Conservation (phyloP, 768 basidiomycete genomes). For the Boletus huronensis region DNA sequence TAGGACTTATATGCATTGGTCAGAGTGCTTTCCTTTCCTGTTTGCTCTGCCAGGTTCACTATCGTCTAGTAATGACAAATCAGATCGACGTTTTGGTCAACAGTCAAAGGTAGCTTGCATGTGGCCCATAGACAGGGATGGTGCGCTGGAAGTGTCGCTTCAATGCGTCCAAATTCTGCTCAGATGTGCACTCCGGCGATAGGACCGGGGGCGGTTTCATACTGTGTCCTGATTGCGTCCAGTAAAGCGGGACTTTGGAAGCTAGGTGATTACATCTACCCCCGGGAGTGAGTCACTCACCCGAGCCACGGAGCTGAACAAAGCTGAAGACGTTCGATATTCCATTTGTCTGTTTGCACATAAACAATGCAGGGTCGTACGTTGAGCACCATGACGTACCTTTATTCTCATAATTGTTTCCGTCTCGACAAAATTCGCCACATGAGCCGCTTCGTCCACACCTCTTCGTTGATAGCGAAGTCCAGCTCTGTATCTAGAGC, state of each 20-base stretch:
- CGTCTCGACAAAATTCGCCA: slow-evolving; percentile 95
- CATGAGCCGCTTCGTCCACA: slow-evolving; percentile 88
- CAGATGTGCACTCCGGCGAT: slow-evolving; percentile 65
- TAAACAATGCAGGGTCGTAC: background rate
- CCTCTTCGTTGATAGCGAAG: slow-evolving; percentile 93
- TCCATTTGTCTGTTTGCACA: slow-evolving; percentile 57
- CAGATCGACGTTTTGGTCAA: slow-evolving; percentile 4
- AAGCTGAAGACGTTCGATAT: slow-evolving; percentile 80
- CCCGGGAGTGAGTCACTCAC: slow-evolving; percentile 35
- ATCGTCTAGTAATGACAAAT: slow-evolving; percentile 48
- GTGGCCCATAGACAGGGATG: slow-evolving; percentile 68
- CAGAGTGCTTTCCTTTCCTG: slow-evolving; percentile 81
- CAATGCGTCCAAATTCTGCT: slow-evolving; percentile 67
- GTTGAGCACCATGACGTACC: slow-evolving; percentile 39
- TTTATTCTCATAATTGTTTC: slow-evolving; percentile 84
- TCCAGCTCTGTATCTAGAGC: slow-evolving; percentile 87
- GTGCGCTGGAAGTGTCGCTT: slow-evolving; percentile 71
- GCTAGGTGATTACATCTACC: background rate
- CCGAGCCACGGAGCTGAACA: slow-evolving; percentile 89
- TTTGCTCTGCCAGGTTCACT: slow-evolving; percentile 87
- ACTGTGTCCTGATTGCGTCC: slow-evolving; percentile 85
- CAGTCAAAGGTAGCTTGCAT: slow-evolving; percentile 43
- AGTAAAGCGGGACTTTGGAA: slow-evolving; percentile 78
- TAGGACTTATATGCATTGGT: slow-evolving; percentile 76
- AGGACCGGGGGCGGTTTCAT: slow-evolving; percentile 86